Percentiles rank a stretch among this genome's conserved stretches.
These are phyloP conservation scores for Rhizophlyctis rosea DNA, from an alignment of 192 early-diverging fungal genomes.

Conservation along the genomic window DNA sequence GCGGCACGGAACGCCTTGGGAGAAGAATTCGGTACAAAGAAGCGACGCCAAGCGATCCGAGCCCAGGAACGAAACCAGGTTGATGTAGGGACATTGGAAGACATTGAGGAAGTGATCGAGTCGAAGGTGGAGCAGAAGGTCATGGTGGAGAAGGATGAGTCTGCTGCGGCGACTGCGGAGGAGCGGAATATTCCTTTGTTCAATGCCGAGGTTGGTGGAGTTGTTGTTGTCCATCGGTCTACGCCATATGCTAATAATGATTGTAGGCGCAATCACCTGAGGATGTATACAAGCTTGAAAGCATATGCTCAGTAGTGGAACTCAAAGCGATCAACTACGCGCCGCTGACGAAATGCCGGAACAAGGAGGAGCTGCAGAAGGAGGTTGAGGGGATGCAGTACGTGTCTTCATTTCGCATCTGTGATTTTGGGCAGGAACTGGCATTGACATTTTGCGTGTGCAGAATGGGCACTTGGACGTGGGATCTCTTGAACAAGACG, in stretches of 20 bases:
- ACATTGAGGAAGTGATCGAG: constrained; percentile 62
- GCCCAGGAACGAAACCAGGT: constrained; percentile 85
- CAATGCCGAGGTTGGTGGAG: constrained; percentile 47
- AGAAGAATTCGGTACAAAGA: constrained; percentile 91
- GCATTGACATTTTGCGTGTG: neutral
- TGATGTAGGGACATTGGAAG: constrained; percentile 64
- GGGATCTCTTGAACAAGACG: constrained; percentile 16
- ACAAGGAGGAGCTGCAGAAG: constrained; percentile 30
- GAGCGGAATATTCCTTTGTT: constrained; percentile 74
- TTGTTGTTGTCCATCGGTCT: neutral
- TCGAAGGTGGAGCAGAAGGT: constrained; percentile 66
- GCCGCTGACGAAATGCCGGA: constrained; percentile 34
- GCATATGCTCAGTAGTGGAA: constrained; percentile 64
- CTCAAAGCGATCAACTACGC: constrained; percentile 63
- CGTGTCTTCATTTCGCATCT: neutral
- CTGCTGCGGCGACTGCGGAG: constrained; percentile 7
- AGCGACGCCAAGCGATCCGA: constrained; percentile 74
- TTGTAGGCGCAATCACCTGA: constrained; percentile 54
- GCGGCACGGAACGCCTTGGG: constrained; percentile 77
- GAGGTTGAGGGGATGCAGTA: constrained; percentile 27
- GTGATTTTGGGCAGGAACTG: neutral
- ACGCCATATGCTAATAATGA: neutral
- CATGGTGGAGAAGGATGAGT: constrained; percentile 19
- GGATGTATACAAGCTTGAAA: constrained; percentile 79
- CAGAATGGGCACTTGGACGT: constrained; percentile 21